phyloP scores from a whole-genome alignment of 805 yeast species.

The Candida incommunis region DNA sequence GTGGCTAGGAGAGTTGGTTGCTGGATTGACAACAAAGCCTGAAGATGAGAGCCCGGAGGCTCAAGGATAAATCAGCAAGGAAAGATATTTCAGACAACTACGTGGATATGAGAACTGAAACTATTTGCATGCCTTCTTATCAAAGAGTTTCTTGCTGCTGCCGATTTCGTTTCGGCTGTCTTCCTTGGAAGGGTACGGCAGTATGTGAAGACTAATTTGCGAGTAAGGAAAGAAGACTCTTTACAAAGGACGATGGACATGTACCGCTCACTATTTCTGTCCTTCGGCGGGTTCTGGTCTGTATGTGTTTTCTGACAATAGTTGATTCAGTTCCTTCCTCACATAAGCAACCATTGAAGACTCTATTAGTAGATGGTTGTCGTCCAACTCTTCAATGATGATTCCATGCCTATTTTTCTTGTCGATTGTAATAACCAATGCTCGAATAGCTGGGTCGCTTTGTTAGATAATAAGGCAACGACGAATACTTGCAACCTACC shows the following conservation, averaged over 20 bases:
- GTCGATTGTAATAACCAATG: slow-evolving; percentile 74
- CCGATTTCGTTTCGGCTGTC: no score
- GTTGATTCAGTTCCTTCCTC: slow-evolving; percentile 59
- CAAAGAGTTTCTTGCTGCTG: no score
- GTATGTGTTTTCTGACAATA: slow-evolving; percentile 72
- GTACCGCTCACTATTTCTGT: slow-evolving; percentile 19
- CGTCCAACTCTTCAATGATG: slow-evolving; percentile 70
- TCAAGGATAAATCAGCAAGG: no score
- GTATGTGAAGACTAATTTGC: no score
- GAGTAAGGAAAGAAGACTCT: no score
- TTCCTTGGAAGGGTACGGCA: no score
- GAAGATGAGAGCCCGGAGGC: no score
- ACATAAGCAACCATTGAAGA: slow-evolving; percentile 62
- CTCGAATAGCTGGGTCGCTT: slow-evolving; percentile 85
- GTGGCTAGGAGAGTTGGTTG: slow-evolving; percentile 28
- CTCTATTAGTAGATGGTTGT: slow-evolving; percentile 75
- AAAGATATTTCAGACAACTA: no score
- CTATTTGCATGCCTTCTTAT: neutral
- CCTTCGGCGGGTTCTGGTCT: slow-evolving; percentile 63
- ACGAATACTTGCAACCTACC: slow-evolving; percentile 8
- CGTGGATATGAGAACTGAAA: no score
- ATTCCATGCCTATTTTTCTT: slow-evolving; percentile 56
- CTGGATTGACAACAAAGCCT: slow-evolving; percentile 5
- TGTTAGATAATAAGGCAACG: slow-evolving; percentile 1
- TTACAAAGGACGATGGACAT: neutral